Base-by-base conservation (phyloP, 2,329 filamentous ascomycete genomes). In the Fusarium brachygibbosum region DNA sequence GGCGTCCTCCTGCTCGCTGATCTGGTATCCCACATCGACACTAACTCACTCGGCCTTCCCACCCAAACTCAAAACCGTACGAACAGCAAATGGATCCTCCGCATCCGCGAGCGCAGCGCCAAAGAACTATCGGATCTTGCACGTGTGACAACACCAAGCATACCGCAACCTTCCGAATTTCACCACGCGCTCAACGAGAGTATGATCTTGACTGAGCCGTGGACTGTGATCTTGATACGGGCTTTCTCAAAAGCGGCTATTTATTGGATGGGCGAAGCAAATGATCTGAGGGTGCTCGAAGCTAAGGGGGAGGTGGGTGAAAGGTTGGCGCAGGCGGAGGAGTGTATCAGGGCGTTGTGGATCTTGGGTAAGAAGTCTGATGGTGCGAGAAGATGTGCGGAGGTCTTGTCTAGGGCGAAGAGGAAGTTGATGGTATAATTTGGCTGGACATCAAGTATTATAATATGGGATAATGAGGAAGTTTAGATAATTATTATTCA, bases 141-240 rank as follows among this genome's bases (percentile, higher is more conserved):
- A 1, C 76, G 79, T 37, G 81, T 82, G 10, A 82, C 82, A 0
- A 81, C 82, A 23, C 80, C 79, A 0, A 41, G 25, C 1, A 63
- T 54, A 23, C 60, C 55, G 3, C 34, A 35, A 28, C 74, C 81
- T 19, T 72, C 76, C 23, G 81, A 83, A 16, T 85, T 86, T 46
- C 86, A 87, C 67, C 83, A 83, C 56, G 84, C 85, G 0, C 77
- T 87, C 4, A 85, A 82, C 37, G 81, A 86, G 63, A 85, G 83
- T 1, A 83, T 86, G 3, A 77, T 89, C 6, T 70, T 89, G 32
- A 87, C 86, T 0, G 87, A 89, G 60, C 87, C 87, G 2, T 88
- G 87, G 87, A 87, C 86, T 0, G 81, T 83, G 4, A 81, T 88
- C 4, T 69, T 88, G 21, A 83, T 87, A 50, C 79, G 84, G 7